Base-by-base conservation (phyloP, 148 eudicot species). In the Spergularia marina region DNA sequence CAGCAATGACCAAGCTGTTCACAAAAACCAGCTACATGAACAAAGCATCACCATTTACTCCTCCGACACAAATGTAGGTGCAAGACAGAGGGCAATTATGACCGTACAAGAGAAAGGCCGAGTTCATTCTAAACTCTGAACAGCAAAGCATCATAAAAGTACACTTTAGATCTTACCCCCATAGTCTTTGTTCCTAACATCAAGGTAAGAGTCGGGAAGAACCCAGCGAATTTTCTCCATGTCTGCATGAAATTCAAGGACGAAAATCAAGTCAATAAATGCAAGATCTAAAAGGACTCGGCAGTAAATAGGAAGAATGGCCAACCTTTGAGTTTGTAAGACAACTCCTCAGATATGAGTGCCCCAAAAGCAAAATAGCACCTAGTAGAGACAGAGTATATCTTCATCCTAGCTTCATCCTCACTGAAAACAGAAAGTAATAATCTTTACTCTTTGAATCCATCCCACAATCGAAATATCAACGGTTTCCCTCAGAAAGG, bases 321-420 rank as follows among this genome's bases (percentile, higher is more conserved):
- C 12, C 64, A 79, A 87, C 95, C 90, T 90, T 87, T 88, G 67
- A 90, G 76, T 55, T 83, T 81, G 78, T 78, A 69, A 51, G 86
- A 79, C 60, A 81, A 51, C 47, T 85, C 87, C 77, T 88, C 88
- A 3, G 82, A 68, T 34, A 88, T 77, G 68, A 82, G 71, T 77
- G 92, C 90, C 72, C 92, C 86, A 74, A 90, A 87, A 44, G 92
- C 90, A 73, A 81, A 88, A 69, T 90, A 90, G 74, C 85, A 87
- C 77, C 57, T 88, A 4, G 95, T 90, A 21, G 92, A 88, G 68
- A 90, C 95, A 4, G 92, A 88, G 82, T 90, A 90, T n/a, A 88
- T 87, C 68, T 90, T 85, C 85, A 77, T 89, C 83, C 85, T 85
- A 36, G 95, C 92, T 74, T 89, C 90, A 54, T 87, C 86, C 77